A percentile compares a stretch with the other conserved stretches of the same genome.
These are phyloP conservation scores for Diphasiastrum complanatum DNA, from an alignment of 83 land plant genomes.

Conservation along the genomic window DNA sequence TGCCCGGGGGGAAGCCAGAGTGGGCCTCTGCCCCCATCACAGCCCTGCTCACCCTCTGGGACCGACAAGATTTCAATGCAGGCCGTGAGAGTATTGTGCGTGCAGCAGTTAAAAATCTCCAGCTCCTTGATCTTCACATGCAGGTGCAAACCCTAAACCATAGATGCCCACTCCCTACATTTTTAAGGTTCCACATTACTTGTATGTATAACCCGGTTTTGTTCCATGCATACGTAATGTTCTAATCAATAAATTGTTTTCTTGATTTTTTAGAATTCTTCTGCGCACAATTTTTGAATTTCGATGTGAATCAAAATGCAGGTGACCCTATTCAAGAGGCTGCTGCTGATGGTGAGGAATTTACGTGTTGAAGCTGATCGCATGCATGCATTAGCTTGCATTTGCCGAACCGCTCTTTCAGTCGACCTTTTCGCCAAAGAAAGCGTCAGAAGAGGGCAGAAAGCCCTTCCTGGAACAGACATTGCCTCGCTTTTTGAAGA, in stretches of 20 bases:
- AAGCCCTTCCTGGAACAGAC: conserved; percentile 87
- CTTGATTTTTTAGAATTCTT: background rate
- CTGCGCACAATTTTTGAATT: background rate
- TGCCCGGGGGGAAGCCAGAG: conserved; percentile 94
- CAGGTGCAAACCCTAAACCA: conserved; percentile 43
- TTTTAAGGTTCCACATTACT: conserved; percentile 7
- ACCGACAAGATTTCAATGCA: conserved; percentile 79
- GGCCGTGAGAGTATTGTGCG: conserved; percentile 93
- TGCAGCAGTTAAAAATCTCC: conserved; percentile 87
- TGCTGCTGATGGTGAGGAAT: conserved; percentile 98
- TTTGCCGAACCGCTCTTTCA: conserved; percentile 94
- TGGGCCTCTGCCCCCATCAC: conserved; percentile 95
- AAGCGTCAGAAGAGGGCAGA: conserved; percentile 89
- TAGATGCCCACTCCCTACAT: background rate
- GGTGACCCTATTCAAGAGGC: conserved; percentile 82
- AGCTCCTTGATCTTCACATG: conserved; percentile 85
- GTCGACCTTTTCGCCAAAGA: conserved; percentile 99
- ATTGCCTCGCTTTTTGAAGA: conserved; percentile 95
- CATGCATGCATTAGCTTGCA: conserved; percentile 99
- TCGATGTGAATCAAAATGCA: conserved; percentile 25
- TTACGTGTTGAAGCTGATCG: conserved; percentile 95
- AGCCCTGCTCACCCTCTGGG: conserved; percentile 93
- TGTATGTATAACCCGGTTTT: background rate
- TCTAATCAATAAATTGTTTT: too few relatives aligned
- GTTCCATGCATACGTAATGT: too few relatives aligned